phyloP scores from a whole-genome alignment of 495 filamentous ascomycete species.

The Penicillium verhagenii region DNA sequence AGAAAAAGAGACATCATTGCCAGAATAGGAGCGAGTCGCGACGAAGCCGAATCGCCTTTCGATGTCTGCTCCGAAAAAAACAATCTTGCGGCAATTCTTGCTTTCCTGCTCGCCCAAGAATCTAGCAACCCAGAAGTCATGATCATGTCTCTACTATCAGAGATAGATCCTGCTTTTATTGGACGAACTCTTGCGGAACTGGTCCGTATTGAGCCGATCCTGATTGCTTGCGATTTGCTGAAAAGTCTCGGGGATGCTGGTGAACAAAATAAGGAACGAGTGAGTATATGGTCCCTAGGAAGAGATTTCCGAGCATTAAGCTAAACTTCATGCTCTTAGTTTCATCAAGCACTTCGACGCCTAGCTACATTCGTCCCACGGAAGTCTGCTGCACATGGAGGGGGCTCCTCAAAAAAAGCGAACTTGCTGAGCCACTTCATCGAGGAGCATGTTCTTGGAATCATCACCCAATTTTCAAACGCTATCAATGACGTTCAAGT shows the following conservation, averaged over 20 bases:
- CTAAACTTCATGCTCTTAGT: constrained; percentile 24
- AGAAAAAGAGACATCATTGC: constrained; percentile 76
- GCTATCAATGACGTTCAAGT: constrained; percentile 70
- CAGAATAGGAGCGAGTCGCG: constrained; percentile 72
- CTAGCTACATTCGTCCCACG: constrained; percentile 64
- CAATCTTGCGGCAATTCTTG: constrained; percentile 77
- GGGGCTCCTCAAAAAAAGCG: constrained; percentile 49
- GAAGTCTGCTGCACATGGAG: constrained; percentile 47
- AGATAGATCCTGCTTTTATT: constrained; percentile 66
- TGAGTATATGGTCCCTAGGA: constrained; percentile 25
- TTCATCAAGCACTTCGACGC: constrained; percentile 61
- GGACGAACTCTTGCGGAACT: constrained; percentile 64
- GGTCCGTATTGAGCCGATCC: constrained; percentile 70
- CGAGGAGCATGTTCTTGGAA: constrained; percentile 80
- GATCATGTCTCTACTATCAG: constrained; percentile 64
- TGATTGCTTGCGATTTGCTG: constrained; percentile 76
- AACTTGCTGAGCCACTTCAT: constrained; percentile 73
- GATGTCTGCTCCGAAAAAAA: constrained; percentile 60
- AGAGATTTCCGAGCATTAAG: background rate
- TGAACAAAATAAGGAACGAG: constrained; percentile 56
- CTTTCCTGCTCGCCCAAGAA: constrained; percentile 73
- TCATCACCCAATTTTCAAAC: constrained; percentile 79
- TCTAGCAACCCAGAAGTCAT: constrained; percentile 61
- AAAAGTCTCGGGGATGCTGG: constrained; percentile 73
- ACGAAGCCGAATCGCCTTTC: constrained; percentile 55